Evolutionary conservation across 352 stramenopile species (phyloP), one percentile per base, ranked within the genome.

Genomic region (Phytophthora uliginosa): DNA sequence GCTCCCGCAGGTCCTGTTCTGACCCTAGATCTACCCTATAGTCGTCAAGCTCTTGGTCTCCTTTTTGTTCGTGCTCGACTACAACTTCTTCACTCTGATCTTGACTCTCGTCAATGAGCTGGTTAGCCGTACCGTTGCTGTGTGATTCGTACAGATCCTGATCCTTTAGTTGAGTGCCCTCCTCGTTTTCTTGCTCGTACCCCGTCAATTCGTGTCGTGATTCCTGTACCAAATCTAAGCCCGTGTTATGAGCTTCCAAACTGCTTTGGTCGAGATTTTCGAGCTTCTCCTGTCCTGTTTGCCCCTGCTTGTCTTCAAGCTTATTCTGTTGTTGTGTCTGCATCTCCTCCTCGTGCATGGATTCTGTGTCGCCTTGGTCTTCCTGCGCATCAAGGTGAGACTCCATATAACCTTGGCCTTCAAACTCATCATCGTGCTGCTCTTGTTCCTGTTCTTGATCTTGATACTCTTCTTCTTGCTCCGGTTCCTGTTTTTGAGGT

Each of bases 111-210:
- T 38, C 22, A 45, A 8, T 22, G 22, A 22, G 42, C 9, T 60
- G 52, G 36, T 60, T 20, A 56, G n/a, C 15, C 8, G 17, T 28
- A 8, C 22, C 18, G 42, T 38, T 38, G 12, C 1, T 51, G n/a
- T 24, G 38, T 13, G 5, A n/a, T 51, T 55, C 15, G 22, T 56
- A 4, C 12, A 47, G 47, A 6, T 67, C 48, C 8, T 72, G 55
- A 15, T 45, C 31, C 3, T 47, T 53, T 18, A 17, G 47, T 20
- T 28, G 47, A 7, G 47, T 13, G 13, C 12, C 48, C 13, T 45
- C 13, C 38, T 69, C 53, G 10, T 18, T 31, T 2, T 67, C 55
- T 0, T 66, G 48, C 5, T 26, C 36, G 9, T 60, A 52, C 20
- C 8, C 52, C 4, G 17, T 13, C 13, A 38, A 7, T 26, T 48